phyloP scores from a whole-genome alignment of 2,329 filamentous ascomycete genomes.

The Ceratocystis cacaofunesta region DNA sequence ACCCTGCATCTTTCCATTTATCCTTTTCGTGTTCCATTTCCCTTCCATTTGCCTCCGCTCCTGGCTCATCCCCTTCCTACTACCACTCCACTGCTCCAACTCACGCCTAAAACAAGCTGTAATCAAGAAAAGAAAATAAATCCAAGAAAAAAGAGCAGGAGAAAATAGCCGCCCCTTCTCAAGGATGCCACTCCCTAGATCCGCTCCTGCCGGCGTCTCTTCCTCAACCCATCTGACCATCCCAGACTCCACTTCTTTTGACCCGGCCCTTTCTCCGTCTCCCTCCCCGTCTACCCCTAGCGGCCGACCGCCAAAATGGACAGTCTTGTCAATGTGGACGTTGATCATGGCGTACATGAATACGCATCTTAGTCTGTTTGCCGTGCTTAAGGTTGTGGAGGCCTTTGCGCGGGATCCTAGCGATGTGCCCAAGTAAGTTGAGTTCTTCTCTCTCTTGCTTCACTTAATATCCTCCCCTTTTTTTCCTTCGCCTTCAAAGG shows the following conservation, averaged over 20 bases:
- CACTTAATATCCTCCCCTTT: neutral
- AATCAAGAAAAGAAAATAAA: neutral
- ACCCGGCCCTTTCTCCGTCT: constrained; percentile 20
- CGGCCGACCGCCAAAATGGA: constrained; percentile 44
- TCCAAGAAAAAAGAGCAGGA: neutral
- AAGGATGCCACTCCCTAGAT: constrained; percentile 2
- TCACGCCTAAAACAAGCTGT: neutral
- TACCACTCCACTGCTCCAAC: neutral
- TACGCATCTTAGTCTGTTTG: constrained; percentile 34
- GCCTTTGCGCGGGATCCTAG: constrained; percentile 13
- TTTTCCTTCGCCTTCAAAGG: neutral
- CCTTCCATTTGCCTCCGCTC: neutral
- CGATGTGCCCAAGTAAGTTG: constrained; percentile 16
- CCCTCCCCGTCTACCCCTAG: constrained; percentile 23
- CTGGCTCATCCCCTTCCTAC: too few relatives aligned
- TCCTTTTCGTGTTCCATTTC: neutral
- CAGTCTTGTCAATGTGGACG: constrained; percentile 35
- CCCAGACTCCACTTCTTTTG: constrained; percentile 1
- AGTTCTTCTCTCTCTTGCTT: neutral
- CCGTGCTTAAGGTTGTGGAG: constrained; percentile 15
- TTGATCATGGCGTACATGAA: constrained; percentile 42
- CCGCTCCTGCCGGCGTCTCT: constrained; percentile 1
- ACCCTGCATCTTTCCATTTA: neutral
- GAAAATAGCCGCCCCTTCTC: neutral
- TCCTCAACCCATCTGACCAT: constrained; percentile 4